Percentiles rank a stretch among this genome's conserved stretches.
phyloP scores from a whole-genome alignment of 768 basidiomycete genomes.

The Tulasnella sp. region DNA sequence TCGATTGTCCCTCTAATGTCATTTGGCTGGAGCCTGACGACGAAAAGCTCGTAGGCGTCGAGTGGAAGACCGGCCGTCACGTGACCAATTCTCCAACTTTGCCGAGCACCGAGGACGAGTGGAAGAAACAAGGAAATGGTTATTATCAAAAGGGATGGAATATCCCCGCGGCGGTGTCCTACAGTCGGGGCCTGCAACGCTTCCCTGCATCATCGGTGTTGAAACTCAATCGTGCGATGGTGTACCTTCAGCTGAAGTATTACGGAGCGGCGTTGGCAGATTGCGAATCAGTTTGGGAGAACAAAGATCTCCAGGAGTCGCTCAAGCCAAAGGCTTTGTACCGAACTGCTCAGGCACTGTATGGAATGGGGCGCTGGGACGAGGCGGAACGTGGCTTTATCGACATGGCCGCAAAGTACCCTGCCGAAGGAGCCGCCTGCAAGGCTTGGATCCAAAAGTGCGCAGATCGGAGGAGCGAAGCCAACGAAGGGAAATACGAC shows the following conservation, averaged over 20 bases:
- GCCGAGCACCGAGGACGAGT: constrained; percentile 34
- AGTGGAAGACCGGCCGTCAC: constrained; percentile 19
- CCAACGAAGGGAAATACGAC: constrained; percentile 13
- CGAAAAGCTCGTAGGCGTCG: constrained; percentile 29
- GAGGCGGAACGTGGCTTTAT: not conserved
- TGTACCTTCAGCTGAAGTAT: not conserved
- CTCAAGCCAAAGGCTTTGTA: constrained; percentile 14
- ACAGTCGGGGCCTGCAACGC: constrained; percentile 34
- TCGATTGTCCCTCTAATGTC: constrained; percentile 45
- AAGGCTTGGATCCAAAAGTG: constrained; percentile 19
- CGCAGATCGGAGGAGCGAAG: not conserved
- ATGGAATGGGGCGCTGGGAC: constrained; percentile 23
- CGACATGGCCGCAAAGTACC: not conserved
- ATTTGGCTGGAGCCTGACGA: constrained; percentile 37
- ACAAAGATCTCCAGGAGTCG: not conserved
- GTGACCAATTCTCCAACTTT: not conserved
- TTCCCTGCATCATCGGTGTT: constrained; percentile 20
- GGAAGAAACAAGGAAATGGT: constrained; percentile 41
- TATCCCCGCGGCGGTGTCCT: constrained; percentile 42
- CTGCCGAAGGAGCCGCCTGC: not conserved
- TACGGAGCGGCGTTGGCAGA: constrained; percentile 7
- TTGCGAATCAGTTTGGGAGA: not conserved
- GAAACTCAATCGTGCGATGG: constrained; percentile 15
- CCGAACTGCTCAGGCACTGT: constrained; percentile 14
- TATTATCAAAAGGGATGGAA: constrained; percentile 39